Evolutionary conservation across 202 grass and related monocot species (phyloP).

Genomic region (Setaria viridis): DNA sequence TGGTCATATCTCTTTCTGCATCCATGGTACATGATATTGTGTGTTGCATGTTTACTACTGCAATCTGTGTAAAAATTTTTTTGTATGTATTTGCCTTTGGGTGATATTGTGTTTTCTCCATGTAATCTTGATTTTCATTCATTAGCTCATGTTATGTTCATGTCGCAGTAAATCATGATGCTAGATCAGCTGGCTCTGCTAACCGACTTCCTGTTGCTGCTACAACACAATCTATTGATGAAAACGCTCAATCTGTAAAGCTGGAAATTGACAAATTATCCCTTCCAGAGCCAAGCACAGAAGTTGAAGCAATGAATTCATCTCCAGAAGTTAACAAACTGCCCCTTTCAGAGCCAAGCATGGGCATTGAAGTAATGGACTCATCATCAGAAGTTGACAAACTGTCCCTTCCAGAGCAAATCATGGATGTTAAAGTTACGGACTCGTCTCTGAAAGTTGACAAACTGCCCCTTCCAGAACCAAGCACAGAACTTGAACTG

Average conservation of each 20-base stretch:
- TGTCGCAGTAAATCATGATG: conserved; percentile 44
- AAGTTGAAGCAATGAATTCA: neutral
- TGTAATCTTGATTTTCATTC: conserved; percentile 27
- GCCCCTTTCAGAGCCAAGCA: neutral
- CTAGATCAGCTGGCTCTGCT: conserved; percentile 18
- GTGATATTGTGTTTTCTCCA: neutral
- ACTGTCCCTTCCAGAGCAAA: neutral
- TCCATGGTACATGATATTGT: neutral
- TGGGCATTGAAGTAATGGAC: neutral
- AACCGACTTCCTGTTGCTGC: conserved; percentile 30
- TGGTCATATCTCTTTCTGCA: conserved; percentile 21
- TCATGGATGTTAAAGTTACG: neutral
- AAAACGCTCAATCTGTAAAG: neutral
- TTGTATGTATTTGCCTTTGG: neutral
- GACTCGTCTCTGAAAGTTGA: neutral
- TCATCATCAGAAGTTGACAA: neutral
- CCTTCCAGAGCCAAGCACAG: conserved; percentile 7
- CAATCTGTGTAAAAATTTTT: neutral
- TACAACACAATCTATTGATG: conserved; percentile 21
- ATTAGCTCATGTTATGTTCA: conserved; percentile 26
- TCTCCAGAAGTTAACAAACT: neutral
- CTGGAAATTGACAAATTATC: neutral
- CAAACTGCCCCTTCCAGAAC: neutral
- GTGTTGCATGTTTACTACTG: neutral
- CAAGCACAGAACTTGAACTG: neutral